These are phyloP conservation scores for Middelhovenomyces tepae DNA, from an alignment of 805 yeast species.

Conservation along the genomic window DNA sequence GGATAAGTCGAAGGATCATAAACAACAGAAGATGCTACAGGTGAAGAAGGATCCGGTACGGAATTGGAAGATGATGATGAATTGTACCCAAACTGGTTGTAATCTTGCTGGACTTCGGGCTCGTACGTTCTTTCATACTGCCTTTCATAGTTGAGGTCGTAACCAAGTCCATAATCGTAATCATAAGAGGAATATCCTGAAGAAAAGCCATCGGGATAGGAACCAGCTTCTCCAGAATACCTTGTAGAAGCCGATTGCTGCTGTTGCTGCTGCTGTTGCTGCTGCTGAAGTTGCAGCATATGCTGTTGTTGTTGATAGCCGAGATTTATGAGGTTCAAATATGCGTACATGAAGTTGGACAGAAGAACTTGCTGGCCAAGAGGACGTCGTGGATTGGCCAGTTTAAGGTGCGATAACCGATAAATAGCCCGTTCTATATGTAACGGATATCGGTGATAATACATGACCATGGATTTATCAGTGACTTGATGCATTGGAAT, in stretches of 20 bases:
- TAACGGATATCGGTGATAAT: constrained; percentile 64
- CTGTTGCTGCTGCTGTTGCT: constrained; percentile 11
- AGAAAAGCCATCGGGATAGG: constrained; percentile 3
- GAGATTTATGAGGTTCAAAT: constrained; percentile 88
- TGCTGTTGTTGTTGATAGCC: constrained; percentile 32
- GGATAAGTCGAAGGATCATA: not conserved
- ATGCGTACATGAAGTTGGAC: constrained; percentile 96
- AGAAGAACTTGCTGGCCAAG: constrained; percentile 84
- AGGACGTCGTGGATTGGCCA: constrained; percentile 90
- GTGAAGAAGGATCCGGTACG: too few relatives aligned
- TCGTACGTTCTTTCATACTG: constrained; percentile 11
- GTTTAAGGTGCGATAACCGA: constrained; percentile 80
- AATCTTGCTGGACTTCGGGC: constrained; percentile 9
- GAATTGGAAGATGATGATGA: constrained; percentile 2
- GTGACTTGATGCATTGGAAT: constrained; percentile 29
- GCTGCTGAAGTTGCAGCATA: constrained; percentile 8
- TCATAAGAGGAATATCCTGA: constrained; percentile 9
- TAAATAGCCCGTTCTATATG: constrained; percentile 96
- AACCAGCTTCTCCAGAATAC: constrained; percentile 6
- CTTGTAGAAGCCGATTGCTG: constrained; percentile 7
- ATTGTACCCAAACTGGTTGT: constrained; percentile 7
- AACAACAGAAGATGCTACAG: too few relatives aligned
- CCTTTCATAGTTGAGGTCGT: constrained; percentile 7
- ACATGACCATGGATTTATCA: constrained; percentile 28
- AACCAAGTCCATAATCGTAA: constrained; percentile 8